Conservation (phyloP, 2,329 filamentous ascomycete genomes). For the Neopestalotiopsis rosae region DNA sequence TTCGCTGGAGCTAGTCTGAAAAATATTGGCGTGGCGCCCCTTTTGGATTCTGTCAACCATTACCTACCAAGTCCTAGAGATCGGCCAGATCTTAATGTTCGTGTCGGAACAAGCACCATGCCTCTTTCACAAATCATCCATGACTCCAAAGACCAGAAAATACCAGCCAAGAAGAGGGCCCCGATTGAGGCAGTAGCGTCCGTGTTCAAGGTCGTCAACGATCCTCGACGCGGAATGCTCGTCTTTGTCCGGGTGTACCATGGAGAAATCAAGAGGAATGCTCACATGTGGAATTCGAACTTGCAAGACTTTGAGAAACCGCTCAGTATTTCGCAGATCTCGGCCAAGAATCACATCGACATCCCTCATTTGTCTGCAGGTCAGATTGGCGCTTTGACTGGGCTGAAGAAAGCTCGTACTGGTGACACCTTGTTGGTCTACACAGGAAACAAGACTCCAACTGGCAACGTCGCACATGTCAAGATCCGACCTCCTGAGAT, state of each 20-base stretch:
- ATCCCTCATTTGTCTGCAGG: slow-evolving; percentile 81
- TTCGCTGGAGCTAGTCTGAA: slow-evolving; percentile 93
- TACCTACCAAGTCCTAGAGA: slow-evolving; percentile 85
- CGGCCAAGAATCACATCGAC: slow-evolving; percentile 85
- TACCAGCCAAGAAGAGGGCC: slow-evolving; percentile 37
- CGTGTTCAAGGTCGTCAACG: slow-evolving; percentile 94
- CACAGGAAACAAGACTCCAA: slow-evolving; percentile 64
- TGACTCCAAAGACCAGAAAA: slow-evolving; percentile 33
- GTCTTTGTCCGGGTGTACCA: slow-evolving; percentile 94
- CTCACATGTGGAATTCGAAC: slow-evolving; percentile 85
- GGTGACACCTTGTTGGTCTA: slow-evolving; percentile 90
- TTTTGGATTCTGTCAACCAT: slow-evolving; percentile 87
- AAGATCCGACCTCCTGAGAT: slow-evolving; percentile 89
- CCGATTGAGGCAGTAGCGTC: slow-evolving; percentile 59
- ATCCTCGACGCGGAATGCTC: slow-evolving; percentile 82
- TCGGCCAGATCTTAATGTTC: slow-evolving; percentile 79
- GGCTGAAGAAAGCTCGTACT: slow-evolving; percentile 88
- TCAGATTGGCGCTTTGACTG: slow-evolving; percentile 92
- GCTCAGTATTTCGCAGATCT: slow-evolving; percentile 85
- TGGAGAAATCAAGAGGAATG: slow-evolving; percentile 76
- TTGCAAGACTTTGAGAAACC: slow-evolving; percentile 80
- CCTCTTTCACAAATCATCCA: slow-evolving; percentile 46
- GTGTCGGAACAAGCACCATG: slow-evolving; percentile 63
- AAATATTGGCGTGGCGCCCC: slow-evolving; percentile 90
- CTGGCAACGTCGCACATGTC: slow-evolving; percentile 72